Evolutionary conservation across 2,329 filamentous ascomycete species (phyloP), one percentile per base, ranked within the genome.

Genomic region (Daldinia eschscholtzii): DNA sequence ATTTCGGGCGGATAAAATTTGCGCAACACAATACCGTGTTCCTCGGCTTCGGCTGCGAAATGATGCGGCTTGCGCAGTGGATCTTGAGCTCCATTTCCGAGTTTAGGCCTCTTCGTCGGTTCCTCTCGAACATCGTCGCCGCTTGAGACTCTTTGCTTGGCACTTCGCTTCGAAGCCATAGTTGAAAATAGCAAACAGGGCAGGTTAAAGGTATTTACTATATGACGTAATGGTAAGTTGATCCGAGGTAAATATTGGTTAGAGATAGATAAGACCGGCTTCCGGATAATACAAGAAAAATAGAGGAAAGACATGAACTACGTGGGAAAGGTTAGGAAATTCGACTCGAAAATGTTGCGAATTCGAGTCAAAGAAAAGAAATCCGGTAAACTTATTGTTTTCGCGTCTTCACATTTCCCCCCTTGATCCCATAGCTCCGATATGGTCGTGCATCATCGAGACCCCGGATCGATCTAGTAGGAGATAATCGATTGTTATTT

Each of bases 1-100:
- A 98, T 97, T 77, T 97, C 93, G 0, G 88, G 87, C 0, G 93
- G 93, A 74, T 97, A 98, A 81, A 90, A 97, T 55, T 92, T 86
- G 44, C 91, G 89, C 39, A 91, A 82, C 0, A 93, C 88, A 57
- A 93, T 89, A 18, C 89, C 90, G 71, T 90, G 73, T 23, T 83
- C 79, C 70, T 87, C 85, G 7, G 84, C 80, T 23, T 83, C 79
- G 15, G 79, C 74, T n/a, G 83, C 76, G 46, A 82, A 81, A 10
- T 82, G 83, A 67, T 87, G 86, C 0, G 84, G 85, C 26, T 79
- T 76, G 39, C 80, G 81, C 58, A 86, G 74, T 28, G 78, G 79
- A 58, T 81, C 79, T 64, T 35, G 33, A 23, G 62, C 9, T 23
- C 13, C 53, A 42, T 68, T 66, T 53, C 73, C 66, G 1, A 69